Evolutionary conservation across 495 filamentous ascomycete genomes (phyloP), one percentile per base, ranked within the genome.

Genomic region (Daldinia caldariorum): DNA sequence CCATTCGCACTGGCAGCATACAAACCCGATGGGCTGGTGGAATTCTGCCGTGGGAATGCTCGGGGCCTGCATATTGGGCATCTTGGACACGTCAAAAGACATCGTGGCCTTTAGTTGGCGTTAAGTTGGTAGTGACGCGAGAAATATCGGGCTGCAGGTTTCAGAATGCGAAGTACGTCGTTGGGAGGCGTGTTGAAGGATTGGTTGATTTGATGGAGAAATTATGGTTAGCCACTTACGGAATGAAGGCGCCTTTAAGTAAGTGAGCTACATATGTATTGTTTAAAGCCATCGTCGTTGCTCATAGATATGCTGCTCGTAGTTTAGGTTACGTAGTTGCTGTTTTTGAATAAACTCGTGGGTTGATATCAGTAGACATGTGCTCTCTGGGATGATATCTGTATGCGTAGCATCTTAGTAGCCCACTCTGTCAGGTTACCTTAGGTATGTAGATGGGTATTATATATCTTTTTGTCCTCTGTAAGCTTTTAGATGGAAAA

Each of bases 21-120:
- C 66, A 47, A 73, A 73, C 53, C 71, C 71, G n/a, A 70, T 70
- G 26, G 71, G 71, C 32, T 73, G 71, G 63, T 73, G 71, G 39
- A 14, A 31, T 37, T 70, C 47, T n/a, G 16, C 53, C 8, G 49
- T 13, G 22, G 61, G 50, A 61, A 68, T 64, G 4, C 1, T 38
- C 3, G 47, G 13, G 26, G 16, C 22, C 43, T 22, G 38, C 50
- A 32, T 53, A 32, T 29, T 29, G 4, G 14, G 10, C 12, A 12
- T 43, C 13, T 14, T 29, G 13, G 10, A 9, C 34, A 10, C 6
- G 34, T 35, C 6, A 10, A 2, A 9, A 45, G 16, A 34, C 37
- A 20, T 16, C 12, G 20, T 50, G 39, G 32, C 31, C 13, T 4
- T 32, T 29, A 32, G 13, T 47, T 47, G 43, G 20, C 3, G 18